Evolutionary conservation across 331 rosid species (phyloP), one percentile per base, ranked within the genome.

Genomic region (Cydonia oblonga): DNA sequence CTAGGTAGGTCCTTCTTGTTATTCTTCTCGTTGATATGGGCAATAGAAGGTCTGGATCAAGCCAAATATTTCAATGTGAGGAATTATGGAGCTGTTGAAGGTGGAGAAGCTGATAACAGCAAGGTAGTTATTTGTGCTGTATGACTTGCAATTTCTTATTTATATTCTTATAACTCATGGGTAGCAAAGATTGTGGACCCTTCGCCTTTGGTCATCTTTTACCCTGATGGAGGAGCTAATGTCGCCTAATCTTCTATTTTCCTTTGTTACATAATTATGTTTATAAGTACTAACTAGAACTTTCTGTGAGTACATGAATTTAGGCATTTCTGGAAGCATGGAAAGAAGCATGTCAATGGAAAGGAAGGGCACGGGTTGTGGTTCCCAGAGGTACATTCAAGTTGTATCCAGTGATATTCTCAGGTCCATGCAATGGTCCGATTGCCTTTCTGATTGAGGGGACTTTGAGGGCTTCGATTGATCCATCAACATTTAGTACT

Each of bases 311-410:
- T 7, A 59, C 63, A 23, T 64, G 19, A 2, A 18, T 65, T 5
- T 35, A 81, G 85, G 85, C 85, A 22, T 77, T 81, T 58, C 65
- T 77, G 63, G 51, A 73, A 24, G 81, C 85, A 38, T 81, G 85
- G 81, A 73, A 60, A 6, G 85, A 81, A 18, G 81, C 81, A 56
- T 81, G 85, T 58, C 51, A 56, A 81, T 81, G 76, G 81, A 54
- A 33, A 3, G 85, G 85, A 60, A 72, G 57, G 51, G 51, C 84
- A 9, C 49, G 53, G 79, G 84, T 83, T 52, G 30, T 66, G 72
- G 49, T 83, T 65, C 84, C 86, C 32, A 11, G 2, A 9, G 84
- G 86, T 42, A 83, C 61, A 2, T 83, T 72, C 77, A 64, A 11
- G 68, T 66, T 79, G 76, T 18, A 61, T 23, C 51, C 62, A 4